Evolutionary conservation across 441 rosid species (phyloP).

Genomic region (Capsella rubella): DNA sequence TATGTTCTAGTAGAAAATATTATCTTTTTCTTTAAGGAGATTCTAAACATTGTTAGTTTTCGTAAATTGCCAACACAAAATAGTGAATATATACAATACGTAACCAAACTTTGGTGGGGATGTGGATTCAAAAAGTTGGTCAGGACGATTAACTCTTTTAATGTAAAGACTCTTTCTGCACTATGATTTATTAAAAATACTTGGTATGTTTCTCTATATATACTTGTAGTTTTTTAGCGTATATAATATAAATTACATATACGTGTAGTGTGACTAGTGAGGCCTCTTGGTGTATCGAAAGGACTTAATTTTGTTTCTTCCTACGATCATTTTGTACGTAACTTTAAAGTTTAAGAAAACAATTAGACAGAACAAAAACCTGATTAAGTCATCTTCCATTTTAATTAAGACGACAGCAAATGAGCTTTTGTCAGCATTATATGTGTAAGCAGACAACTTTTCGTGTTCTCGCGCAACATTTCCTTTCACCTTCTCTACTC

Average conservation of each 20-base stretch:
- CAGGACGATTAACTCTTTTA: not conserved
- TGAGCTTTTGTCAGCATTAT: conserved; percentile 39
- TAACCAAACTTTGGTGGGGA: not conserved
- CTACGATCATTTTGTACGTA: conserved; percentile 32
- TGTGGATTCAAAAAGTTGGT: not conserved
- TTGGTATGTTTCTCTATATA: not conserved
- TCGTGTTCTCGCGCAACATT: conserved; percentile 44
- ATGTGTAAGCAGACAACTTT: conserved; percentile 47
- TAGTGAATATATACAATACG: not conserved
- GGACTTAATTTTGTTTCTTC: conserved; percentile 35
- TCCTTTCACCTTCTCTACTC: conserved; percentile 37
- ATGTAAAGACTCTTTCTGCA: not conserved
- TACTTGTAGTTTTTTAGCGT: not conserved
- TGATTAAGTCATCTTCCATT: conserved; percentile 43
- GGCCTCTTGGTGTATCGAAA: conserved; percentile 45
- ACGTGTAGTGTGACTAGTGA: conserved; percentile 26
- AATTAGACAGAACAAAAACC: conserved; percentile 42
- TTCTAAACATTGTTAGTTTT: conserved; percentile 1
- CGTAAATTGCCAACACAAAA: not conserved
- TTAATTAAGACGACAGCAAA: conserved; percentile 28
- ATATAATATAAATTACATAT: not conserved
- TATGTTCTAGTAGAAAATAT: not conserved
- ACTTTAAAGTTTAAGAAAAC: conserved; percentile 30
- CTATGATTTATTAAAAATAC: not conserved
- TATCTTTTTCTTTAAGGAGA: not conserved